A percentile compares a stretch with the other conserved stretches of the same genome.
These are phyloP conservation scores for Detonula confervacea DNA, from an alignment of 352 stramenopile genomes.

Conservation along the genomic window DNA sequence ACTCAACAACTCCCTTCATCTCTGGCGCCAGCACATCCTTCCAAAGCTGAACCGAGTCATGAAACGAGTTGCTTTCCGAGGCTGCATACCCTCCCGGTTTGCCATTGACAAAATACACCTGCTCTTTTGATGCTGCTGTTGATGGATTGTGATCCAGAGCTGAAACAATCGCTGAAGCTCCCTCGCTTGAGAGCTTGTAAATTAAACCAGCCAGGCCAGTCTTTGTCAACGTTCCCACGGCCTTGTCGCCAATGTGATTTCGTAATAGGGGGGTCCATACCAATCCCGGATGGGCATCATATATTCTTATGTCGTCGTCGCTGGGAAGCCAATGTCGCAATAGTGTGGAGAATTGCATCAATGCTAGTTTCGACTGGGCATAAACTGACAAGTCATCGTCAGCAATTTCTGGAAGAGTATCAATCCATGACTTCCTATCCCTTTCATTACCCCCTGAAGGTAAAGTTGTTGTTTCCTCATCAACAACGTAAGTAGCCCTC, in stretches of 20 bases:
- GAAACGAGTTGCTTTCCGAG: constrained; percentile 32
- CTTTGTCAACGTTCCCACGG: constrained; percentile 23
- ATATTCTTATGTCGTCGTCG: constrained; percentile 25
- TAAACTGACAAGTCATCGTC: constrained; percentile 55
- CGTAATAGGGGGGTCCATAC: constrained; percentile 55
- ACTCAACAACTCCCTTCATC: constrained; percentile 23
- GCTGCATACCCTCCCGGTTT: constrained; percentile 36
- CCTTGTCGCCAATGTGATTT: constrained; percentile 47
- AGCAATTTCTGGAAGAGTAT: constrained; percentile 23
- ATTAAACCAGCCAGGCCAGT: constrained; percentile 50
- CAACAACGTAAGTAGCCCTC: constrained; percentile 45
- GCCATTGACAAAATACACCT: constrained; percentile 60
- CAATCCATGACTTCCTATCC: constrained; percentile 25
- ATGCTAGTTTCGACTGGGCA: constrained; percentile 45
- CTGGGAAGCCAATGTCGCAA: constrained; percentile 30
- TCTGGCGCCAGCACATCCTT: constrained; percentile 39
- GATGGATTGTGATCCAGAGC: constrained; percentile 28
- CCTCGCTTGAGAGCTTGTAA: constrained; percentile 53
- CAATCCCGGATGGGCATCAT: constrained; percentile 53
- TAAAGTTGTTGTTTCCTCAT: constrained; percentile 28
- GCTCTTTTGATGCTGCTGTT: constrained; percentile 13
- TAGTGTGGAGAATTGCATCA: constrained; percentile 58
- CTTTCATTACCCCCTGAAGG: not conserved
- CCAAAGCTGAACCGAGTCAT: constrained; percentile 30
- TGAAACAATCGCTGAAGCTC: constrained; percentile 34